Base-by-base conservation (phyloP, 2,329 filamentous ascomycete species). In the Scedosporium dehoogii region DNA sequence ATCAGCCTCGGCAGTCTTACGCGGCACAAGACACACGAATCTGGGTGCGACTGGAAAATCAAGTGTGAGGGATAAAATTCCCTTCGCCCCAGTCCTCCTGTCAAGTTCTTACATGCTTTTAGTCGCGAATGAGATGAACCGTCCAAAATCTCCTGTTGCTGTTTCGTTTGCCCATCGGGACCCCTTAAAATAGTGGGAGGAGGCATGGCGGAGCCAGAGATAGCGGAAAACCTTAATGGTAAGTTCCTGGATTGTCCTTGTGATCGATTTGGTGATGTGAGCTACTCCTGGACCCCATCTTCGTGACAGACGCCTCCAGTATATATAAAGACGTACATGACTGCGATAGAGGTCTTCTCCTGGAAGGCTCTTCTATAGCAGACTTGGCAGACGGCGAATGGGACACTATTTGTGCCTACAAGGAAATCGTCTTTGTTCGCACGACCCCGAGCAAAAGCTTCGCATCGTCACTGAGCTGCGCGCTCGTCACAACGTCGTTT, bases 391-490 rank as follows among this genome's bases (percentile, higher is more conserved):
- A 72, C 9, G 69, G 73, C 0, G 75, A 79, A 53, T 80, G 78
- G 78, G 74, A 79, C 59, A 63, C 73, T 3, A 70, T 79, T 9
- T 82, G 79, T 65, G 72, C 73, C 7, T 82, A 83, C 60, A 74
- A 78, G n/a, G 81, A 84, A 66, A 79, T 90, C 21, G 86, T 90
- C 48, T 55, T 55, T 55, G 48, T 21, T 3, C 48, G 48, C 18
- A 58, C 56, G 4, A 58, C 56, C 23, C 87, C 0, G 81, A 85
- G 63, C 89, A 88, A 44, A 90, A 90, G 69, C 84, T 88, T 6
- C 82, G 86, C 51, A 90, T 90, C 78, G 88, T 91, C 56, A 82
- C 85, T 63, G 85, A 86, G 58, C 79, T 90, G 23, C 86, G 88
- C 66, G 71, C 74, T 21, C 74, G 81, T 14, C 80, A 81, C 21